Conservation (phyloP, 345 rosid genomes). For the Lumnitzera racemosa region DNA sequence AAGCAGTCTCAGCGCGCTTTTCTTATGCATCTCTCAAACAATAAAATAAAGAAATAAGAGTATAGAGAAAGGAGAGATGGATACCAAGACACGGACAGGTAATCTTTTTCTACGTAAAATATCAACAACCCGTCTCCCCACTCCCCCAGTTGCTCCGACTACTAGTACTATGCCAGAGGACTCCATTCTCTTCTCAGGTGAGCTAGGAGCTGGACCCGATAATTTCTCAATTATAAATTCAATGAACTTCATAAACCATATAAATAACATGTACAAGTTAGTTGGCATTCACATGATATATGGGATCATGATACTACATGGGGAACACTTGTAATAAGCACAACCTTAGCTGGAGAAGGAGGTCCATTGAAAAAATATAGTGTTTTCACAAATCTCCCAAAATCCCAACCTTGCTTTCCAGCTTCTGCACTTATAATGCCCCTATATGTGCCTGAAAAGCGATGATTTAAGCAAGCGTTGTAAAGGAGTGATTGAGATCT, state of each 20-base stretch:
- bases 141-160: constrained; percentile 96
- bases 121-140: constrained; percentile 80
- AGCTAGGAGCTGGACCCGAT: constrained; percentile 40
- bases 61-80: constrained; percentile 1
- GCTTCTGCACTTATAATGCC: constrained; percentile 29
- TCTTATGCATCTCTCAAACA: background rate
- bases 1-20: no score
- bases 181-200: constrained; percentile 37
- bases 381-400: constrained; percentile 81
- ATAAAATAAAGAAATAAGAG: background rate
- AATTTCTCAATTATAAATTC: constrained; percentile 56
- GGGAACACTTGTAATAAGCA: background rate
- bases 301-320: background rate
- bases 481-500: constrained; percentile 17
- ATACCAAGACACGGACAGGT: constrained; percentile 73
- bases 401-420: constrained; percentile 69
- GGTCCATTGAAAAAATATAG: constrained; percentile 77
- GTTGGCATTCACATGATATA: background rate
- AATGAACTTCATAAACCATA: constrained; percentile 43
- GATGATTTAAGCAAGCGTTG: constrained; percentile 22
- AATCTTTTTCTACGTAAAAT: constrained; percentile 56
- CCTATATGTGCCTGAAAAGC: constrained; percentile 23
- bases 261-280: background rate
- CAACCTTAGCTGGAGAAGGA: constrained; percentile 81
- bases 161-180: constrained; percentile 58